Percentiles rank a stretch among this genome's conserved stretches.
Conservation (phyloP, 176 grass and related monocot genomes). For the Ampelocalamus luodianensis region DNA sequence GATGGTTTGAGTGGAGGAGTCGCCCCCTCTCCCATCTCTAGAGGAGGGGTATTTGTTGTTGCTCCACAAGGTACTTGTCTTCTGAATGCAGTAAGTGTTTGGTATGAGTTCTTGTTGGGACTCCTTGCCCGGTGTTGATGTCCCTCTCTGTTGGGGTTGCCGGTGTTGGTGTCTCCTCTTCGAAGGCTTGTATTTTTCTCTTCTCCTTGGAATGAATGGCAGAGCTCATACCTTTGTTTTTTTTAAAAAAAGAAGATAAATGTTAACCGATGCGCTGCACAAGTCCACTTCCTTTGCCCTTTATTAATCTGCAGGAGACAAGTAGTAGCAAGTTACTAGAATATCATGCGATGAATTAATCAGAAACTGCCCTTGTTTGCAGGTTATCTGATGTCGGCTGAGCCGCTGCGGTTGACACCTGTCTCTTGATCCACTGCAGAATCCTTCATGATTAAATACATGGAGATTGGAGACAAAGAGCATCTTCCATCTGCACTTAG, state of each 20-base stretch:
- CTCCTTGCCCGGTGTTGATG: too few species aligned
- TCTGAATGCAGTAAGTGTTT: too few species aligned
- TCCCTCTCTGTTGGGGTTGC: too few species aligned
- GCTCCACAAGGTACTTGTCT: too few species aligned
- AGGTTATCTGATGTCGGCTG: not conserved
- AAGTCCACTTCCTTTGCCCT: not conserved
- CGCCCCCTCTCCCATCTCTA: too few species aligned
- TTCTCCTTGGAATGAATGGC: too few species aligned
- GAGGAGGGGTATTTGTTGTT: too few species aligned
- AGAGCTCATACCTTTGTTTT: too few species aligned
- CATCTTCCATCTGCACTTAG: conserved; percentile 39
- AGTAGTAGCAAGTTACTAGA: not conserved
- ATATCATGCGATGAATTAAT: not conserved
- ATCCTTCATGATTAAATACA: not conserved
- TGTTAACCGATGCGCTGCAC: not conserved
- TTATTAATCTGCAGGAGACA: not conserved
- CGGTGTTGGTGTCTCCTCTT: too few species aligned
- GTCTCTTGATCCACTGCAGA: conserved; percentile 17
- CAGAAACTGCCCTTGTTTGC: conserved; percentile 2
- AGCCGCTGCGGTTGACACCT: not conserved
- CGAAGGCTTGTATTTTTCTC: too few species aligned
- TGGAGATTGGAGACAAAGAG: conserved; percentile 20
- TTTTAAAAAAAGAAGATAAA: not conserved
- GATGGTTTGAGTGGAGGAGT: too few species aligned
- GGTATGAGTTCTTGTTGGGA: too few species aligned